Base-by-base conservation (phyloP, 768 basidiomycete species). In the Mycena maculata region DNA sequence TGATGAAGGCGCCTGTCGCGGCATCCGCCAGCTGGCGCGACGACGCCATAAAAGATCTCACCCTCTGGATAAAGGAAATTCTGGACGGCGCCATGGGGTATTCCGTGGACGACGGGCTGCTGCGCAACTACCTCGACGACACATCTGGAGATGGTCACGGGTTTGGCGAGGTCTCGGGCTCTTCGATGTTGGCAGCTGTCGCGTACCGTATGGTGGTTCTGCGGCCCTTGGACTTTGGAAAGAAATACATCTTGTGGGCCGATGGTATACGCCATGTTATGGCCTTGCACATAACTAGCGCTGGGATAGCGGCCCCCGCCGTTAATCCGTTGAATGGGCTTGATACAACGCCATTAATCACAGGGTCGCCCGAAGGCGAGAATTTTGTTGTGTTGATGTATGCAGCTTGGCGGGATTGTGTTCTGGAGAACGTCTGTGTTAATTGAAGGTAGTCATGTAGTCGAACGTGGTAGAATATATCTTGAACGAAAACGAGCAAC, bases 141-240 rank as follows among this genome's bases (percentile, higher is more conserved):
- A 65, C 69, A n/a, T 2, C 71, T 68, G 76, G 58, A 15, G 58
- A 60, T 23, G 52, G 60, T 22, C 53, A 41, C 27, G 81, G 81
- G 9, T 86, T 83, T 50, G 84, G 82, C 7, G 84, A 86, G 60
- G 79, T 82, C 2, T 79, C 83, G 1, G 84, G 84, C 20, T 81
- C 78, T 60, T 76, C 78, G 16, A 69, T 85, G 50, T 63, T 86
- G 15, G 82, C 84, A 0, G 74, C 77, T 3, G 76, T 77, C 9
- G 78, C 75, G 0, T 86, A 84, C 66, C 78, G 80, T 2, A 74
- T 81, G 71, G 75, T 69, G 9, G 72, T 77, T 20, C 52, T 77
- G n/a, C 55, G 50, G 11, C 72, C 72, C 0, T 60, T 52, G 0
- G 55, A 65, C 11, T 72, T 75, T 39, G 72, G 70, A 11, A 53